A percentile compares a stretch with the other conserved stretches of the same genome.
phyloP scores from a whole-genome alignment of 1,139 yeast species.

The Meyerozyma smithsonii region DNA sequence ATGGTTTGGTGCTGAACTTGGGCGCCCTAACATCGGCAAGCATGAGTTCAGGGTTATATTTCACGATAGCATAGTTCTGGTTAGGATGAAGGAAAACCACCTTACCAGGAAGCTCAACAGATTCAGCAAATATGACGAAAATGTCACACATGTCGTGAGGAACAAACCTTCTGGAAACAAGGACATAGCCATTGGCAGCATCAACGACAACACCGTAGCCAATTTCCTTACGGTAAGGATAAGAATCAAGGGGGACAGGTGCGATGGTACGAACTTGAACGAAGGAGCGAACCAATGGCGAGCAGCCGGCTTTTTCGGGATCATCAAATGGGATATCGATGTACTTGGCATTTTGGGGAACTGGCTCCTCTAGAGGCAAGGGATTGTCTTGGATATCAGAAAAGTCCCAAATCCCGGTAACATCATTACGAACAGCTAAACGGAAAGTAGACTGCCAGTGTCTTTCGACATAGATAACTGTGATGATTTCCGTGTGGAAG shows the following conservation, averaged over 20 bases:
- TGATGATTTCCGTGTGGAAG: constrained; percentile 65
- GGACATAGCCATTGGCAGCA: constrained; percentile 70
- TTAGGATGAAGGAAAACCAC: constrained; percentile 86
- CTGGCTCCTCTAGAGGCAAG: constrained; percentile 40
- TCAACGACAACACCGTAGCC: constrained; percentile 81
- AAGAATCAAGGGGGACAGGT: constrained; percentile 74
- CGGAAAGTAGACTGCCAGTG: constrained; percentile 79
- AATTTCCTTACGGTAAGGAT: constrained; percentile 54
- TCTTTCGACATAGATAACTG: constrained; percentile 68
- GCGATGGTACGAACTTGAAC: constrained; percentile 63
- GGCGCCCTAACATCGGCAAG: constrained; percentile 54
- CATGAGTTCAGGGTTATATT: constrained; percentile 69
- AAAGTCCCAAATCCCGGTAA: constrained; percentile 86
- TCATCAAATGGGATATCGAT: constrained; percentile 64
- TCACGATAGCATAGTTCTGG: constrained; percentile 77
- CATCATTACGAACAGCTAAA: constrained; percentile 72
- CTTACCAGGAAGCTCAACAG: constrained; percentile 74
- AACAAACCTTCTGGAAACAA: constrained; percentile 72
- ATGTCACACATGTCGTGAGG: constrained; percentile 86
- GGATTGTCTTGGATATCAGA: constrained; percentile 60
- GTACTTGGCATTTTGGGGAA: constrained; percentile 63
- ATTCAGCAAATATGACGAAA: constrained; percentile 77
- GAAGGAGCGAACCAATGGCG: constrained; percentile 44
- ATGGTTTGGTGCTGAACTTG: constrained; percentile 48
- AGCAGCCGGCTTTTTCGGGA: constrained; percentile 40